Conservation (phyloP, 2,329 filamentous ascomycete species). For the Ceratocystis colombiana region DNA sequence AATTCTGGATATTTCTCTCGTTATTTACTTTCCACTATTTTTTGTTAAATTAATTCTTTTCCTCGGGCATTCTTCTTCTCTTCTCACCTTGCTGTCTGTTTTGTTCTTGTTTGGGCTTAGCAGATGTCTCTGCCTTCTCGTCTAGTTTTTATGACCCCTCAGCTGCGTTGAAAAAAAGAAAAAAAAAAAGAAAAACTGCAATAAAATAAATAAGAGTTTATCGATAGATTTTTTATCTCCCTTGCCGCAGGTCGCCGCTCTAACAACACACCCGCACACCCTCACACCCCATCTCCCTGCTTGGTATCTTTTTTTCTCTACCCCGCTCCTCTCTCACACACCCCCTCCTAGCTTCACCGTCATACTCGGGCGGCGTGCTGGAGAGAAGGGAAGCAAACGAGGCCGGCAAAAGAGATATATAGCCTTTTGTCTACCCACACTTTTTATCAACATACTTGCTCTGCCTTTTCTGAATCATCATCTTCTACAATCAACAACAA, state of each 20-base stretch:
- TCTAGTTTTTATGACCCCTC: constrained; percentile 17
- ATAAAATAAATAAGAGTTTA: too few relatives aligned
- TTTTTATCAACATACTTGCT: neutral
- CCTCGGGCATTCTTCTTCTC: neutral
- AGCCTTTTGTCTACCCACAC: constrained; percentile 7
- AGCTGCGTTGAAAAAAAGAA: neutral
- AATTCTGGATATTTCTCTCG: neutral
- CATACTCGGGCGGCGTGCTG: constrained; percentile 4
- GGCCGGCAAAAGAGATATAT: neutral
- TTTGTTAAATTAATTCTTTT: neutral
- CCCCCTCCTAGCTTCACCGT: neutral
- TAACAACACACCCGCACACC: neutral
- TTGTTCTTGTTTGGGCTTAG: constrained; percentile 17
- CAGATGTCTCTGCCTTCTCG: constrained; percentile 19
- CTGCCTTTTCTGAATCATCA: neutral
- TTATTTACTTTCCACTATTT: neutral
- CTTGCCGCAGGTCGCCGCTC: neutral
- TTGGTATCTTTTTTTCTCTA: neutral
- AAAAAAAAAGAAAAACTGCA: too few relatives aligned
- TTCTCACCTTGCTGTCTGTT: neutral
- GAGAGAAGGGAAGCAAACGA: neutral
- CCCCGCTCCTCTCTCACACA: neutral
- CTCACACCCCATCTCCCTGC: neutral
- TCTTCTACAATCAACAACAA: neutral
- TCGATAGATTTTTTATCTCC: neutral